Base-by-base conservation (phyloP, 2,329 filamentous ascomycete species). In the Aspergillus sp. region DNA sequence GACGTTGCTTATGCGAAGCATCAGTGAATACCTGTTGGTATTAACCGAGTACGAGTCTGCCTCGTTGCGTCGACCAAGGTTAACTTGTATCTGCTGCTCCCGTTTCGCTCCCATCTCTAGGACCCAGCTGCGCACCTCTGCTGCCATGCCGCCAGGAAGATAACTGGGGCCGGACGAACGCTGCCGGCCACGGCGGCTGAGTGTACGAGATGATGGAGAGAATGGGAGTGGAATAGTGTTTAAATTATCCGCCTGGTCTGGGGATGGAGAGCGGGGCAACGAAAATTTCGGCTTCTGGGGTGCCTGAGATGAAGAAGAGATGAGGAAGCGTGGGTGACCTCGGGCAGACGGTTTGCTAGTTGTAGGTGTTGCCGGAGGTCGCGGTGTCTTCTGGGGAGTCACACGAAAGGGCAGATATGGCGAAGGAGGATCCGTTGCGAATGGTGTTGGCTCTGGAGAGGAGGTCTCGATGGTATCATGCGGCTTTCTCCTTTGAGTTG, bases 91-190 rank as follows among this genome's bases (percentile, higher is more conserved):
- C 9, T 53, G 39, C 20, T 67, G 62, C 12, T 72, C 68, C 7
- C 68, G 63, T 54, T 69, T 74, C 1, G 69, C 60, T 9, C 69
- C 73, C 56, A 68, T 69, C 50, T 78, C 75, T 5, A 77, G 54
- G 9, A 78, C 66, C 75, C 75, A 78, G 54, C 69, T 68, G n/a
- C 74, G 74, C 26, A 76, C 69, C 50, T 75, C 68, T 1, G 74
- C 67, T 7, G 75, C 74, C 71, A 77, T 74, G 5, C 75, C 75
- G 5, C 71, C 74, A 1, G 73, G 66, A 0, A 71, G 45, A 60
- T 75, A 76, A 5, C 55, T 62, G 11, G 63, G 63, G 1, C 56
- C 60, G n/a, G 55, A 56, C 1, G 63, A 51, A 8, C 63, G 66
- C 1, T 60, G 55, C 30, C 69, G 62, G 8, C 73, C 72, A n/a